Evolutionary conservation across 106 monocot species (phyloP).

Genomic region (Allium cepa): DNA sequence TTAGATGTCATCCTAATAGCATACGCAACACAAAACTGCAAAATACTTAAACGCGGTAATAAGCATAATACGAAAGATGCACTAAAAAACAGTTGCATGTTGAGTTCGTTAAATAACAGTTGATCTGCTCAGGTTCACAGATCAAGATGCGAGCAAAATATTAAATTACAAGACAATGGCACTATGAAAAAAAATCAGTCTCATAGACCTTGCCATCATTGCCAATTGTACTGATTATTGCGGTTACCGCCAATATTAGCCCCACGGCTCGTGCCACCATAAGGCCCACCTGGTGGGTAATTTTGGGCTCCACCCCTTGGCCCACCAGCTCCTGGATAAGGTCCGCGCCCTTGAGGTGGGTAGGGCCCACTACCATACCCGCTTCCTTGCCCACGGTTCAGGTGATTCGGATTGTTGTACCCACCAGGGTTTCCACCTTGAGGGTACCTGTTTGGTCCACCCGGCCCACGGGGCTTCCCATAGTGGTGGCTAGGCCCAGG

Average conservation of each 20-base stretch:
- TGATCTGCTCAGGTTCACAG: no score
- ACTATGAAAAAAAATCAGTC: no score
- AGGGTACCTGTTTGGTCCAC: slow-evolving; percentile 57
- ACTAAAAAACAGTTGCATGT: no score
- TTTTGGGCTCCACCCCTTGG: slow-evolving; percentile 24
- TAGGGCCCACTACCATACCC: slow-evolving; percentile 37
- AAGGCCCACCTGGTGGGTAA: slow-evolving; percentile 72
- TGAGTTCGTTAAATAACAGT: no score
- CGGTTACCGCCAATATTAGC: slow-evolving; percentile 53
- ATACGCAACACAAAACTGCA: no score
- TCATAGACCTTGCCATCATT: not conserved
- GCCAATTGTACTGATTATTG: slow-evolving; percentile 48
- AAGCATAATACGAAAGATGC: no score
- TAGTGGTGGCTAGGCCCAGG: slow-evolving; percentile 63
- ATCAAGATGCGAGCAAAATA: no score
- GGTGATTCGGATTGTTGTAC: slow-evolving; percentile 78
- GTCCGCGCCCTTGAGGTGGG: slow-evolving; percentile 32
- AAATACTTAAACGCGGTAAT: no score
- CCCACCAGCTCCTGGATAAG: slow-evolving; percentile 45
- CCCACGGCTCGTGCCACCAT: slow-evolving; percentile 56
- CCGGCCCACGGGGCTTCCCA: slow-evolving; percentile 59
- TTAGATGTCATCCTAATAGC: no score
- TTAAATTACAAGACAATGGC: no score
- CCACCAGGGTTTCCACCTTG: slow-evolving; percentile 71
- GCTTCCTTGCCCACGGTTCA: slow-evolving; percentile 50